Evolutionary conservation across 345 rosid species (phyloP), one percentile per base, ranked within the genome.

Genomic region (Aquilaria sinensis): DNA sequence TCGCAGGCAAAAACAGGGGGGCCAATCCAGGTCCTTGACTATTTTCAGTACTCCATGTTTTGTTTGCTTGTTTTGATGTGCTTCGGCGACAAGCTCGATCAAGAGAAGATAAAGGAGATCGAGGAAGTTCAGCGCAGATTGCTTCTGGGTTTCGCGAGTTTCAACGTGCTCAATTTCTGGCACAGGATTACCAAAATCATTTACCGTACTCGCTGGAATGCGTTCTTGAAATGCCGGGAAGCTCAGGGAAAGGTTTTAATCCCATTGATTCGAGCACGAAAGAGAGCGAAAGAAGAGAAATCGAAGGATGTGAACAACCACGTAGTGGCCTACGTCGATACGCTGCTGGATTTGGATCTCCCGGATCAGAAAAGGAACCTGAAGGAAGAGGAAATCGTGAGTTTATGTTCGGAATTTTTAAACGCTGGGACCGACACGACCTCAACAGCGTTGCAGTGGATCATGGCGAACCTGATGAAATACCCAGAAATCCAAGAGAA

Each of bases 31-130:
- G 61, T 60, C 10, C 31, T 70, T 23, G 66, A 60, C 7, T 72
- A 70, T 51, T 68, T 73, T 23, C 78, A 74, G 13, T 76, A 77
- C 51, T 68, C 71, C 1, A 77, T 77, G 78, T 74, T 73, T 34
- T 74, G 68, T 61, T 41, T 77, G 2, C 0, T 74, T 9, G 70
- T 74, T 37, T 50, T 77, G 29, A 70, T 73, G 72, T 77, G 81
- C 58, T 77, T 64, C 15, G 78, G 81, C 0, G 81, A 74, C 62
- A 73, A 70, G n/a, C 49, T 77, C 34, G 54, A 9, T 13, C 59
- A 66, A 31, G 68, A 77, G 13, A 73, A 77, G 31, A 77, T 77
- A 29, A 61, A 46, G 64, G 68, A 77, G 16, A 73, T 73, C 52
- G 75, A 77, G 64, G 70, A 64, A 50, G 70, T 76, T 67, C 65